Evolutionary conservation across 495 filamentous ascomycete species (phyloP).

Genomic region (Penicillium steckii): DNA sequence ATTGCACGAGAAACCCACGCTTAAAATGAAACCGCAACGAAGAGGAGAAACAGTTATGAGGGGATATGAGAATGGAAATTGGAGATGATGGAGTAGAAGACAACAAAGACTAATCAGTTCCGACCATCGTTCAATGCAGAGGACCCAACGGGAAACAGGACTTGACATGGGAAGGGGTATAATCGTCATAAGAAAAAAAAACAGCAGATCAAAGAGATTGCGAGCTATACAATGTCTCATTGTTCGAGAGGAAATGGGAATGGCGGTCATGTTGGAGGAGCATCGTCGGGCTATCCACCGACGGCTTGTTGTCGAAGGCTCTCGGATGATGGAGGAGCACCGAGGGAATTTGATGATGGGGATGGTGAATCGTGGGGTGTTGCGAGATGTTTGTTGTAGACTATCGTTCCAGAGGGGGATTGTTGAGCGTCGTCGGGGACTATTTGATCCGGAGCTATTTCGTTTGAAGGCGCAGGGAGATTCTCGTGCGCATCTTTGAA

Average conservation of each 20-base stretch:
- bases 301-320: conserved; percentile 32
- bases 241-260: conserved; percentile 7
- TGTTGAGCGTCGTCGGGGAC: neutral
- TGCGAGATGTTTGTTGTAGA: conserved; percentile 13
- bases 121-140: conserved; percentile 11
- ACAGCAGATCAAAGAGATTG: conserved; percentile 19
- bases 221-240: conserved; percentile 21
- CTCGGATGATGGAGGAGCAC: conserved; percentile 25
- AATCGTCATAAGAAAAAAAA: conserved; percentile 24
- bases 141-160: conserved; percentile 8
- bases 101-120: conserved; percentile 6
- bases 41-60: neutral
- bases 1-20: neutral
- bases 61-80: neutral
- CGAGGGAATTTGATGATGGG: conserved; percentile 18
- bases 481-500: conserved; percentile 25
- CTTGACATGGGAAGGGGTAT: conserved; percentile 23
- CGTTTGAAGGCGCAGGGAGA: conserved; percentile 1
- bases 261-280: neutral
- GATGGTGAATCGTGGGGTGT: conserved; percentile 15
- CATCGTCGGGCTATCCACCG: conserved; percentile 18
- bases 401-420: conserved; percentile 6
- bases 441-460: conserved; percentile 1
- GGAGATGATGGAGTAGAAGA: neutral
- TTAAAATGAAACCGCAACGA: neutral